These are phyloP conservation scores for Phytophthora foliorum DNA, from an alignment of 352 stramenopile species.

Conservation along the genomic window DNA sequence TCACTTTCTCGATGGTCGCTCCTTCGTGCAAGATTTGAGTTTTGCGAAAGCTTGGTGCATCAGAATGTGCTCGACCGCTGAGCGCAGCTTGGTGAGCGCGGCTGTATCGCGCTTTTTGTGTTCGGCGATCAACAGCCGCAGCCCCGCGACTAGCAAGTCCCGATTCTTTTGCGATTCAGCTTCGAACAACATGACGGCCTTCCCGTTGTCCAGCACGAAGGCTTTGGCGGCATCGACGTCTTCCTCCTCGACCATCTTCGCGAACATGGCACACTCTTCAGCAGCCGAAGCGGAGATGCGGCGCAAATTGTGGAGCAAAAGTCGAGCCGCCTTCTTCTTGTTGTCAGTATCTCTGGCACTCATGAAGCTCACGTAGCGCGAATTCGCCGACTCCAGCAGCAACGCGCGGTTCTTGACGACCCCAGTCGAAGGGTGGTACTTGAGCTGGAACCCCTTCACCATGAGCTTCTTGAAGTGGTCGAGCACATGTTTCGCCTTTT, in stretches of 20 bases:
- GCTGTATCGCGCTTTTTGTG: conserved; percentile 60
- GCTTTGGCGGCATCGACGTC: conserved; percentile 26
- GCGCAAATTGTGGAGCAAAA: conserved; percentile 69
- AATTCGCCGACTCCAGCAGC: conserved; percentile 45
- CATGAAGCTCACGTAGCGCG: conserved; percentile 68
- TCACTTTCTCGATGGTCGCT: conserved; percentile 30
- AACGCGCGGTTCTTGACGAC: conserved; percentile 60
- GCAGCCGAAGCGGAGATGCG: conserved; percentile 46
- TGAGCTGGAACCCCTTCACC: conserved; percentile 70
- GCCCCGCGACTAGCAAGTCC: conserved; percentile 72
- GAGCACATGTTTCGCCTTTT: conserved; percentile 71
- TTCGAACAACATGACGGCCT: conserved; percentile 69
- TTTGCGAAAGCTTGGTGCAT: conserved; percentile 22
- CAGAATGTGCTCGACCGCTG: conserved; percentile 23
- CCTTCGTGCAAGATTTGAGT: conserved; percentile 28
- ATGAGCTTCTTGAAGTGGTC: conserved; percentile 82
- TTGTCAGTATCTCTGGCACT: conserved; percentile 42
- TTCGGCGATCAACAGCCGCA: conserved; percentile 68
- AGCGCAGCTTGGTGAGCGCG: conserved; percentile 46
- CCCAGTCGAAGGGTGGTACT: conserved; percentile 61
- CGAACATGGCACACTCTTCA: conserved; percentile 41
- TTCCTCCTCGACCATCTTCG: conserved; percentile 41
- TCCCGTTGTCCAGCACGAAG: conserved; percentile 74
- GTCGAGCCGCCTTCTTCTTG: conserved; percentile 64
- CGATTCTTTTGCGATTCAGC: conserved; percentile 72